Base-by-base conservation (phyloP, 2,329 filamentous ascomycete species). In the Gnomoniopsis sp. region DNA sequence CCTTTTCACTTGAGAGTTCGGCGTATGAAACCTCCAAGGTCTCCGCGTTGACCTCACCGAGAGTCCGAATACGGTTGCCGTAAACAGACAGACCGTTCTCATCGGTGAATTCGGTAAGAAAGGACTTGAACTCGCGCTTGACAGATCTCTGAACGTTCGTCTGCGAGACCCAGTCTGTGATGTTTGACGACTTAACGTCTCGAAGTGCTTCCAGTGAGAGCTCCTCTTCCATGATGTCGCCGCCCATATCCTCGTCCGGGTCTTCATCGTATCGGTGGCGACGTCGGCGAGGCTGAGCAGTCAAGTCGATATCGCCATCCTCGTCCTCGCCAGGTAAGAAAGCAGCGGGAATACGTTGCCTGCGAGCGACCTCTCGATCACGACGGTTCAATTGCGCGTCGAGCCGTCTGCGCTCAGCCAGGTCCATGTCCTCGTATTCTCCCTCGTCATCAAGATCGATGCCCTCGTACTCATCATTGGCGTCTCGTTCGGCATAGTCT, bases 1-100 rank as follows among this genome's bases (percentile, higher is more conserved):
- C 95, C 75, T 97, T 98, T 61, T 90, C 90, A 47, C 90, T 87
- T 8, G 91, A 88, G 19, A 99, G 80, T 72, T 99, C 93, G 64
- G 93, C 90, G 72, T 96, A 99, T 2, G 93, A 97, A 49, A 99
- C 92, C 72, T 99, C 95, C 3, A 99, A 84, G 43, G 93, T 92
- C 75, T 98, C 96, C 50, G 93, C 91, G 72, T 99, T 99, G 71
- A 97, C 83, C 75, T 98, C 93, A 78, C 95, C 96, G n/a, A 99
- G 85, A 0, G 91, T 97, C 65, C 91, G 86, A 65, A 99, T 96
- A 57, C 93, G 89, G 66, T 91, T 93, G 55, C 95, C 95, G 72
- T 99, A 99, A 53, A 99, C 92, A 0, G 95, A 99, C 4, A 86
- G 88, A 56, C 92, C 93, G 64, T 88, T 87, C 55, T 92, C 87